Evolutionary conservation across 2,329 filamentous ascomycete genomes (phyloP).

Genomic region (Tolypocladium paradoxum): DNA sequence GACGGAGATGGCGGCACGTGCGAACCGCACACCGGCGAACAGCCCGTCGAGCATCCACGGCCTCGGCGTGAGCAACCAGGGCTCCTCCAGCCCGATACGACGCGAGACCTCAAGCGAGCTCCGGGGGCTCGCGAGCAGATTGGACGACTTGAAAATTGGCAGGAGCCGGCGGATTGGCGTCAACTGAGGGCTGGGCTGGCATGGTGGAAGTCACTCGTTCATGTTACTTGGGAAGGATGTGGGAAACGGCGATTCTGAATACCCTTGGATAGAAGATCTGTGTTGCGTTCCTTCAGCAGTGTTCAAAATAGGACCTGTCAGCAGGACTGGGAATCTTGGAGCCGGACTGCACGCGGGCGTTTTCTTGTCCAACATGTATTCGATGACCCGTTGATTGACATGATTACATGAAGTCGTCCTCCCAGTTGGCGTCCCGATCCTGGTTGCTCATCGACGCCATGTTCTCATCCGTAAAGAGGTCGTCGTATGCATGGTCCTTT

Average conservation of each 20-base stretch:
- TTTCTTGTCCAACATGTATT: neutral
- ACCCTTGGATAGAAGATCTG: neutral
- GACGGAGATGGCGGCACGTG: neutral
- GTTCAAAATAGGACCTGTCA: neutral
- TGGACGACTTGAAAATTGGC: constrained; percentile 22
- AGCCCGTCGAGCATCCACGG: constrained; percentile 6
- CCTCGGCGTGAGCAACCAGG: constrained; percentile 8
- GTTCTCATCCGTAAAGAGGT: constrained; percentile 75
- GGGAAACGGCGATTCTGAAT: neutral
- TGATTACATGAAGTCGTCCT: constrained; percentile 84
- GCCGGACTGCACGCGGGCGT: neutral
- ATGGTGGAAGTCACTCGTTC: neutral
- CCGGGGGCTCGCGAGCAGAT: constrained; percentile 14
- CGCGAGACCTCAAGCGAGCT: constrained; percentile 17
- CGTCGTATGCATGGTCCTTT: constrained; percentile 96
- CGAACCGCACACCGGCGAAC: neutral
- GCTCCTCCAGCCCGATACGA: constrained; percentile 15
- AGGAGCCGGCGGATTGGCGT: constrained; percentile 19
- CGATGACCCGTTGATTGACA: neutral
- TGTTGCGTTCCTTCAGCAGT: neutral
- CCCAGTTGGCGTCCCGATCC: constrained; percentile 63
- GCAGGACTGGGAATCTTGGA: neutral
- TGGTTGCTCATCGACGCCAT: constrained; percentile 75
- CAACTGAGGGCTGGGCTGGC: constrained; percentile 9
- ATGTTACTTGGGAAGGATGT: neutral